Conservation (phyloP, 1,139 yeast species). For the Candida sanyaensis region DNA sequence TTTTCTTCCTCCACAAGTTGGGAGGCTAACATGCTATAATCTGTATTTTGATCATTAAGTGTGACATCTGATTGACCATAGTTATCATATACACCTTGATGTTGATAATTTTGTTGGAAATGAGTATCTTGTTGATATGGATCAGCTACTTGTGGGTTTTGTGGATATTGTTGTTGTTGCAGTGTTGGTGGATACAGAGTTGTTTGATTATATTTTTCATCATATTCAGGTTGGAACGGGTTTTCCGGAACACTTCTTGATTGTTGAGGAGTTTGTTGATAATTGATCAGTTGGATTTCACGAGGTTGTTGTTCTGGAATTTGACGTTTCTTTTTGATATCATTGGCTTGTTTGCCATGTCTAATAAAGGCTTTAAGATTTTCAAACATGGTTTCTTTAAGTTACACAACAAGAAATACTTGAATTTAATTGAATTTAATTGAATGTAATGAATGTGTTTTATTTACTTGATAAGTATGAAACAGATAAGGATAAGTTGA, state of each 20-base stretch:
- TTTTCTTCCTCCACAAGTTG: slow-evolving; percentile 67
- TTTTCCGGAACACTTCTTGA: background rate
- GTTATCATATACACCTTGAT: slow-evolving; percentile 12
- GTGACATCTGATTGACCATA: slow-evolving; percentile 9
- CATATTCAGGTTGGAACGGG: background rate
- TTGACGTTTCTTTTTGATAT: slow-evolving; percentile 25
- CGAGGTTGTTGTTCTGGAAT: slow-evolving; percentile 4
- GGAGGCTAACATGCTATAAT: slow-evolving; percentile 54
- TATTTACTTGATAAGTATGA: background rate
- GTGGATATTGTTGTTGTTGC: slow-evolving; percentile 5
- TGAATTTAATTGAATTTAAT: no score
- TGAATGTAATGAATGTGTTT: no score
- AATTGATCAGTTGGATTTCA: slow-evolving; percentile 2
- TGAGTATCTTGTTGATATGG: slow-evolving; percentile 4
- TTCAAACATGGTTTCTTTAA: slow-evolving; percentile 39
- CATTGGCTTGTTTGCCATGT: slow-evolving; percentile 77
- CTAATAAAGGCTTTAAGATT: slow-evolving; percentile 79
- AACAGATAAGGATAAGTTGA: no score
- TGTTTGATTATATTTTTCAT: background rate
- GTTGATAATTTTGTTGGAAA: slow-evolving; percentile 4
- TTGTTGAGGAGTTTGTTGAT: background rate
- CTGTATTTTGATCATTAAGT: slow-evolving; percentile 13
- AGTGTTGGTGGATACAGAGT: background rate
- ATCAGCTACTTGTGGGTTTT: slow-evolving; percentile 13
- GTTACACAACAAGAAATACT: no score